A percentile compares a stretch with the other conserved stretches of the same genome.
Evolutionary conservation across 2,329 filamentous ascomycete species (phyloP).

Genomic region (Neurospora crassa): DNA sequence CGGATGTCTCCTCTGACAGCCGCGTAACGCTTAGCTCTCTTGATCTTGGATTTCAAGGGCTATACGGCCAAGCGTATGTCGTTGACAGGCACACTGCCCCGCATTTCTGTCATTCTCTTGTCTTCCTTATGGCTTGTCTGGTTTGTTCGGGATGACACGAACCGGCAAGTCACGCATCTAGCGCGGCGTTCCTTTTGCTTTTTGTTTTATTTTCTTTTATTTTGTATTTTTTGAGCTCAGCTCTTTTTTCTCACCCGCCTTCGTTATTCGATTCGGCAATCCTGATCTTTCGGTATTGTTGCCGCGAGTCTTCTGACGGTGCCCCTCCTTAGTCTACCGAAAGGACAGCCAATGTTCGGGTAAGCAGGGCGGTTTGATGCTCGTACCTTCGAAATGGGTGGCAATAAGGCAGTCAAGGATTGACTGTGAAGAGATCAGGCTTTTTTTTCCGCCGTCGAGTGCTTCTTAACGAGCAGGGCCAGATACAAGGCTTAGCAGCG

Average conservation of each 20-base stretch:
- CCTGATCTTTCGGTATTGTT: neutral
- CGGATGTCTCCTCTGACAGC: neutral
- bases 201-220: neutral
- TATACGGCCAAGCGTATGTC: neutral
- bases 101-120: neutral
- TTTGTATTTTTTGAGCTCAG: neutral
- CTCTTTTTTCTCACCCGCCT: constrained; percentile 10
- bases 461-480: neutral
- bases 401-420: neutral
- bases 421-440: neutral
- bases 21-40: neutral
- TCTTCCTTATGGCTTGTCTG: neutral
- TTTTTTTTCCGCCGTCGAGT: neutral
- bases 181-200: constrained; percentile 12
- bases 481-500: neutral
- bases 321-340: neutral
- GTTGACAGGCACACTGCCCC: neutral
- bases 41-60: neutral
- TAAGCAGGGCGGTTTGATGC: neutral
- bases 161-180: constrained; percentile 10
- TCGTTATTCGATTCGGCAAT: constrained; percentile 1
- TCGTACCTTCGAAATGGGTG: neutral
- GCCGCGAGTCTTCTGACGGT: neutral
- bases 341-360: neutral
- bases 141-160: neutral